Evolutionary conservation across 192 early-diverging fungal species (phyloP).

Genomic region (Gamsiella multidivaricata): DNA sequence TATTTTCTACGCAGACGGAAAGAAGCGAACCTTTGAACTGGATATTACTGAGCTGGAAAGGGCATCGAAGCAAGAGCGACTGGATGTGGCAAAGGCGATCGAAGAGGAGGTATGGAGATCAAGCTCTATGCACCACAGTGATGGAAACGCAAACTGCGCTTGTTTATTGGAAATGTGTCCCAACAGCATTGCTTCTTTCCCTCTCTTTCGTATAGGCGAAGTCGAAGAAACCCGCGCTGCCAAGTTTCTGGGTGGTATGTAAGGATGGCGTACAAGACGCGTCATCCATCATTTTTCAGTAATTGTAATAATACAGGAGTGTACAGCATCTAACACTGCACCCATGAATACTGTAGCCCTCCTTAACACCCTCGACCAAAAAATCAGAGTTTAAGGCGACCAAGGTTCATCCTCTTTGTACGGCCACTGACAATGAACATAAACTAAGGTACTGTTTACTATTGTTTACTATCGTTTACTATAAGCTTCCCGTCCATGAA

Average conservation of each 20-base stretch:
- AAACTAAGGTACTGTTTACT: slow-evolving; percentile 62
- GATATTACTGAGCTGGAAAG: slow-evolving; percentile 39
- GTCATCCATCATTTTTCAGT: too few relatives aligned
- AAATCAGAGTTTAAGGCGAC: slow-evolving; percentile 63
- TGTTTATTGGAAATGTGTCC: too few relatives aligned
- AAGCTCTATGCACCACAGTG: too few relatives aligned
- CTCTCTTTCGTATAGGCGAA: slow-evolving; percentile 20
- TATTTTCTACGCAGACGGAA: slow-evolving; percentile 6
- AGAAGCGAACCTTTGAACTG: slow-evolving; percentile 40
- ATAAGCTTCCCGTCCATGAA: neutral
- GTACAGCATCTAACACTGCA: too few relatives aligned
- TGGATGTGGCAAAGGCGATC: slow-evolving; percentile 34
- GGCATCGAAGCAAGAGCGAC: slow-evolving; percentile 37
- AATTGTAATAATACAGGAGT: too few relatives aligned
- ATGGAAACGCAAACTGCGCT: too few relatives aligned
- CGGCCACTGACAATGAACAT: slow-evolving; percentile 71
- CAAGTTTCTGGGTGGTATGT: slow-evolving; percentile 79
- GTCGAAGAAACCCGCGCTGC: slow-evolving; percentile 41
- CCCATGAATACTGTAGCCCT: slow-evolving; percentile 73
- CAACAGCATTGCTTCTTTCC: neutral
- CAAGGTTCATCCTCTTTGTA: slow-evolving; percentile 71
- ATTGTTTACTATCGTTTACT: neutral
- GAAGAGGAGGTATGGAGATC: slow-evolving; percentile 38
- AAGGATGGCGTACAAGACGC: neutral
- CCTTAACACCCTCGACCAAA: slow-evolving; percentile 73